Conservation (phyloP, 805 yeast genomes). For the Kuraishia piskuri region DNA sequence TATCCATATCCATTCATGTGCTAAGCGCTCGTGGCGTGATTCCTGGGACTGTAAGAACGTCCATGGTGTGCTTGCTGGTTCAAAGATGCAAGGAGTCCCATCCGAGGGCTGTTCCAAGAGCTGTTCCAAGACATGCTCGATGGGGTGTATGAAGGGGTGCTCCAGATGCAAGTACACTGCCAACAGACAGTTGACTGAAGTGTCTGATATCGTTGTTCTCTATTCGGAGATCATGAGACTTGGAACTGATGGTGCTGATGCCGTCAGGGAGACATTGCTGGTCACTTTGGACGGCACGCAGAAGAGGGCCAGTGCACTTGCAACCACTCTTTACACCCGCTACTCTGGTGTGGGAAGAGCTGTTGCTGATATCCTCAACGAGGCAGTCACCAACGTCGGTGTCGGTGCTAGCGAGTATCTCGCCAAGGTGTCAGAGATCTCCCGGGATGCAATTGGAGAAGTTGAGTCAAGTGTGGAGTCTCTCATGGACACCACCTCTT, state of each 20-base stretch:
- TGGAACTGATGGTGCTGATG: neutral
- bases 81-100: neutral
- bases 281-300: neutral
- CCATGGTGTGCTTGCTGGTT: neutral
- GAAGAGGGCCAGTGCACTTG: neutral
- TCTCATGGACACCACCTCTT: neutral
- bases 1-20: neutral
- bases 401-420: neutral
- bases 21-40: neutral
- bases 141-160: neutral
- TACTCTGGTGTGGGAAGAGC: neutral
- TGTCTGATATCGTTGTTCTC: neutral
- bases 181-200: neutral
- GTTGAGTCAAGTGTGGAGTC: neutral
- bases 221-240: neutral
- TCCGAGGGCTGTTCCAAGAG: neutral
- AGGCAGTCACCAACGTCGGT: neutral
- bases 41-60: neutral
- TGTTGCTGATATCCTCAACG: neutral
- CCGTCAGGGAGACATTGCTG: neutral
- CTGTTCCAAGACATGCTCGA: neutral
- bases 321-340: neutral
- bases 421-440: neutral
- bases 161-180: neutral
- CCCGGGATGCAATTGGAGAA: neutral